Percentiles rank a stretch among this genome's conserved stretches.
phyloP scores from a whole-genome alignment of 345 rosid species.

The Triadica sebifera region DNA sequence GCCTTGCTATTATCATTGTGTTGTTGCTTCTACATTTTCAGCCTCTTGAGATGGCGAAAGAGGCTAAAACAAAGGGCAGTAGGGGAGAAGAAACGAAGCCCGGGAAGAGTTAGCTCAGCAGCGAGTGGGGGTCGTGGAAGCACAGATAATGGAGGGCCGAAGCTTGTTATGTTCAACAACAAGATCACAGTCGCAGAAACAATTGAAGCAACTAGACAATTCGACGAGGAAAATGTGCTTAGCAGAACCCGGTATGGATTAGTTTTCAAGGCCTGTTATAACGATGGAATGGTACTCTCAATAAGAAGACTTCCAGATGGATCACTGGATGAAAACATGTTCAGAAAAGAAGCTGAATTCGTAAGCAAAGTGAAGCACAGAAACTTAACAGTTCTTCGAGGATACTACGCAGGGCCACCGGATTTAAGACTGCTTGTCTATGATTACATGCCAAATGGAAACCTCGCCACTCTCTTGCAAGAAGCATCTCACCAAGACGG shows the following conservation, averaged over 20 bases:
- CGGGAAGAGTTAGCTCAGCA: conserved; percentile 75
- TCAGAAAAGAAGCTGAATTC: conserved; percentile 79
- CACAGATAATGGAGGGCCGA: conserved; percentile 79
- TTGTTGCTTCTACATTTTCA: conserved; percentile 82
- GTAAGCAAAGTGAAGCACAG: conserved; percentile 84
- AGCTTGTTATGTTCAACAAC: conserved; percentile 90
- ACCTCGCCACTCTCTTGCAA: conserved; percentile 84
- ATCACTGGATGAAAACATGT: conserved; percentile 58
- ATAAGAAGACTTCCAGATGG: conserved; percentile 69
- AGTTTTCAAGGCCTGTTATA: conserved; percentile 81
- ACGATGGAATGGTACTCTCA: conserved; percentile 90
- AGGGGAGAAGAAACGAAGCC: conserved; percentile 86
- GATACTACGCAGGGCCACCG: conserved; percentile 81
- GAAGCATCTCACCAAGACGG: conserved; percentile 99
- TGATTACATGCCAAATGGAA: conserved; percentile 98
- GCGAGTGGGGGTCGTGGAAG: conserved; percentile 79
- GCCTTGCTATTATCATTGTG: conserved; percentile 58
- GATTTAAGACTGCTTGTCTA: conserved; percentile 75
- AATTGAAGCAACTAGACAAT: conserved; percentile 78
- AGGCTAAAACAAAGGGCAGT: conserved; percentile 60
- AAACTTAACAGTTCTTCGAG: conserved; percentile 83
- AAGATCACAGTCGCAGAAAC: conserved; percentile 87
- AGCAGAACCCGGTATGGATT: conserved; percentile 71
- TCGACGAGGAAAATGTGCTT: conserved; percentile 90
- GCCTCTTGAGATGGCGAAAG: conserved; percentile 82